Evolutionary conservation across 2,329 filamentous ascomycete species (phyloP), one percentile per base, ranked within the genome.

Genomic region (Pyricularia grisea): DNA sequence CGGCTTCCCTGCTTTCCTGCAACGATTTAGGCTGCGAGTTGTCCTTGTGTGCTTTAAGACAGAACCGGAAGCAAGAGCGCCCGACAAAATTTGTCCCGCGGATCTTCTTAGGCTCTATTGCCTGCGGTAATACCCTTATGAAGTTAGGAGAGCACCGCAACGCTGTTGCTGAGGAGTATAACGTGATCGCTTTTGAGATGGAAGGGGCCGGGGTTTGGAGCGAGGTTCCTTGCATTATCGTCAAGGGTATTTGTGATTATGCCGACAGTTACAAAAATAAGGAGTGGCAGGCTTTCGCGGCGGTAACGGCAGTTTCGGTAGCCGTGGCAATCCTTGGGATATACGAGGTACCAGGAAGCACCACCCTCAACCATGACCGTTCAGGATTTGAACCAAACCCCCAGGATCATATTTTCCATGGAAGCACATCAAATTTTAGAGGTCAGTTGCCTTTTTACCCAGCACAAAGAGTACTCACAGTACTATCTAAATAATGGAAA

Each of bases 231-330:
- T 74, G 70, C 33, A 71, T 77, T 3, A 67, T 76, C 36, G 75
- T 77, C 67, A 77, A 74, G 70, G 77, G 77, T 1, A 75, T 79
- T 0, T 79, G 75, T 67, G 77, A 81, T 72, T 81, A 81, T 61
- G 75, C 77, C 0, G 79, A 81, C 69, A 76, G 77, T 27, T 79
- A 81, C 70, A 79, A 80, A 69, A 77, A 73, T 67, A 78, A 78
- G 61, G 69, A 27, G 0, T 81, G 76, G 76, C 78, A 81, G 66
- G 67, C 70, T 1, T 81, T 78, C 72, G 78, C 79, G 0, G 78
- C 79, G 1, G 76, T 75, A 0, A 75, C 73, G 0, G 79, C 78
- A 0, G 78, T 79, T 0, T 75, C 77, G 2, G 75, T 70, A 23
- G 71, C 74, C 1, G 31, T 10, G 5, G 31, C 31, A 33, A 33